Conservation (phyloP, 768 basidiomycete genomes). For the Galerina marginata region DNA sequence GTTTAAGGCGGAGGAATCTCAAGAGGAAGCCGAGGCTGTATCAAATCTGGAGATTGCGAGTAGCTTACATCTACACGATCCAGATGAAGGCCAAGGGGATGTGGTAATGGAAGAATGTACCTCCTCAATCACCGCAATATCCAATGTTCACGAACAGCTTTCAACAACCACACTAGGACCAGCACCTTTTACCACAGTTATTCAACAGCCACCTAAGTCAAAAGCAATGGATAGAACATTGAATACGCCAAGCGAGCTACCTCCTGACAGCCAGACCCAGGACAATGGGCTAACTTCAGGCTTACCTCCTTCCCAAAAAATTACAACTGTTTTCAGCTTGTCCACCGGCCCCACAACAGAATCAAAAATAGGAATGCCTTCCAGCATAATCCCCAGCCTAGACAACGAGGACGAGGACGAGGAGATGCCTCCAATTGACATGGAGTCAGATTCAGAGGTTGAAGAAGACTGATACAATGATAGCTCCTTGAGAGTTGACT, state of each 20-base stretch:
- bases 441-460: slow-evolving; percentile 80
- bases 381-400: neutral
- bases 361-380: neutral
- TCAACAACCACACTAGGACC: neutral
- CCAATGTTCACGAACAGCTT: neutral
- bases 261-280: neutral
- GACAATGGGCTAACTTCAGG: neutral
- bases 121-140: neutral
- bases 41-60: slow-evolving; percentile 35
- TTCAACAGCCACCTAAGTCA: neutral
- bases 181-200: neutral
- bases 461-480: slow-evolving; percentile 35
- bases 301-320: neutral
- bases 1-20: slow-evolving; percentile 64
- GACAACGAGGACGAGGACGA: slow-evolving; percentile 65
- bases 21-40: slow-evolving; percentile 61
- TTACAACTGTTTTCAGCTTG: neutral
- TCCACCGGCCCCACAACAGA: neutral
- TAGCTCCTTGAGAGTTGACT: neutral
- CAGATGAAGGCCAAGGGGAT: slow-evolving; percentile 23
- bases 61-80: slow-evolving; percentile 8
- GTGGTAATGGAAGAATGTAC: slow-evolving; percentile 29
- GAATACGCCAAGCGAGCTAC: neutral
- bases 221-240: neutral
- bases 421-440: slow-evolving; percentile 76